These are phyloP conservation scores for Penicillium sp. DNA, from an alignment of 2,329 filamentous ascomycete genomes.

Conservation along the genomic window DNA sequence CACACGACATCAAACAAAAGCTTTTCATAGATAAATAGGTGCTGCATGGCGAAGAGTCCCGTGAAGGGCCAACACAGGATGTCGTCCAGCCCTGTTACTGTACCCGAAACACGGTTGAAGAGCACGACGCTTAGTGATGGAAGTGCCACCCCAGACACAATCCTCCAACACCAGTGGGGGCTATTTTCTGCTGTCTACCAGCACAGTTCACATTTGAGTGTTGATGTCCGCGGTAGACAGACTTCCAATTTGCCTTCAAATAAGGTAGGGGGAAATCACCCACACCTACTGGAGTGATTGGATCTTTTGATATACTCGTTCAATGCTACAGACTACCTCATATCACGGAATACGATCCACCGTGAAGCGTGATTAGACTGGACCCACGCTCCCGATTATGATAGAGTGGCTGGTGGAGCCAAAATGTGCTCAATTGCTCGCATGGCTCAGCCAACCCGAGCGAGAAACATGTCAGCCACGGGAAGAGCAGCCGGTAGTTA, in stretches of 20 bases:
- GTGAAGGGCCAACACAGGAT: neutral
- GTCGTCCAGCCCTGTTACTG: neutral
- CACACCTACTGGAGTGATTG: neutral
- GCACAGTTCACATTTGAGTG: no score
- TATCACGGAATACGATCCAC: neutral
- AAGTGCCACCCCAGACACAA: neutral
- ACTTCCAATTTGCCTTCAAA: neutral
- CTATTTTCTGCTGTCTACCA: neutral
- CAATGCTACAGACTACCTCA: neutral
- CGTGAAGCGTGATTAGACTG: neutral
- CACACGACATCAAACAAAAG: neutral
- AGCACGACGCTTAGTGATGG: neutral
- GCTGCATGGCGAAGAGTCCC: neutral
- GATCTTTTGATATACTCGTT: no score
- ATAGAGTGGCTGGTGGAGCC: conserved; percentile 6
- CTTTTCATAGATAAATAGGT: neutral
- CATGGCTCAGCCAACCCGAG: conserved; percentile 3
- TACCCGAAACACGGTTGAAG: neutral
- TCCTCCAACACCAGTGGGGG: neutral
- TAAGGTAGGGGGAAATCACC: neutral
- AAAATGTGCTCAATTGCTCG: conserved; percentile 28
- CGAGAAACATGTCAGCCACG: neutral
- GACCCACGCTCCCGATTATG: neutral
- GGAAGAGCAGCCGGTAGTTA: neutral
- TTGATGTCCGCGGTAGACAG: neutral